Evolutionary conservation across 345 rosid genomes (phyloP).

Genomic region (Clausena lansium): DNA sequence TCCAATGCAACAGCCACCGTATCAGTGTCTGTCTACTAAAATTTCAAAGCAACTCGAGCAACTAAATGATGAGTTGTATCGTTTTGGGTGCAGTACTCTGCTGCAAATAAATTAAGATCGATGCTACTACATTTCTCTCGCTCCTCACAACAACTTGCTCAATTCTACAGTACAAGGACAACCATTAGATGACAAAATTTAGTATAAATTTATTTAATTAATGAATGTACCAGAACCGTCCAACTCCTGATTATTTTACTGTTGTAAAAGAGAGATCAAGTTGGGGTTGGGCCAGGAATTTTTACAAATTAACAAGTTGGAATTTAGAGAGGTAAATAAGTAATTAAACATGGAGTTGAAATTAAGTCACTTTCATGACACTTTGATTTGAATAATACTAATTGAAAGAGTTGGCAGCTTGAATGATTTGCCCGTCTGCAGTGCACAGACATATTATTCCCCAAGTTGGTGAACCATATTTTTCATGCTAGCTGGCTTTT

Average conservation of each 20-base stretch:
- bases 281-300: neutral
- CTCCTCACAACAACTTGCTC: neutral
- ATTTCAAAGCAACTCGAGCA: neutral
- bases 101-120: too few species aligned
- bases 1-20: neutral
- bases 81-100: neutral
- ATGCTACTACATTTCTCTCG: too few species aligned
- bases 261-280: neutral
- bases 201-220: neutral
- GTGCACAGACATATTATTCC: neutral
- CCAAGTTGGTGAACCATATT: neutral
- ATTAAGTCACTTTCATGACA: neutral
- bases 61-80: neutral
- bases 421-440: neutral
- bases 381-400: neutral
- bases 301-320: neutral
- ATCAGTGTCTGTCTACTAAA: neutral
- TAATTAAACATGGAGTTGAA: neutral
- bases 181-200: neutral
- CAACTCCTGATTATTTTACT: neutral
- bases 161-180: neutral
- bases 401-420: neutral
- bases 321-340: neutral
- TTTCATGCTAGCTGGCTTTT: constrained; percentile 2
- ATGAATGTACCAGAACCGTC: neutral